phyloP scores from a whole-genome alignment of 2,329 filamentous ascomycete genomes.

The Fusarium palustre region DNA sequence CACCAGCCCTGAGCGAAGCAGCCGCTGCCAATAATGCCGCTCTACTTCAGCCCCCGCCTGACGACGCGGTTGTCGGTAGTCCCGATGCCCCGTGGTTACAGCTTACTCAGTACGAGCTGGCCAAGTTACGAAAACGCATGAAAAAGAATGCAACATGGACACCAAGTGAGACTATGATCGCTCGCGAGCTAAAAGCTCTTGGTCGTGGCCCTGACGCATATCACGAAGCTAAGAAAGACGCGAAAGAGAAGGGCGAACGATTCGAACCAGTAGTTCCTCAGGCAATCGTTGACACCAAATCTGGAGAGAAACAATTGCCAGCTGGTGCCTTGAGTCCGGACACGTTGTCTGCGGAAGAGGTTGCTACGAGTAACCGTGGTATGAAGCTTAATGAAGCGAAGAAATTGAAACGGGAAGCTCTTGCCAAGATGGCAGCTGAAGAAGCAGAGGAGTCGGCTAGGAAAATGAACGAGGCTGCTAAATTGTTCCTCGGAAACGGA shows the following conservation, averaged over 20 bases:
- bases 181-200: conserved; percentile 77
- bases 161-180: conserved; percentile 87
- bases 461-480: conserved; percentile 63
- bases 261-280: conserved; percentile 62
- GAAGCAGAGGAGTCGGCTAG: conserved; percentile 70
- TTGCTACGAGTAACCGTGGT: conserved; percentile 75
- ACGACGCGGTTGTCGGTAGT: conserved; percentile 69
- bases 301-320: conserved; percentile 65
- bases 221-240: conserved; percentile 70
- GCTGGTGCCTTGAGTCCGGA: conserved; percentile 71
- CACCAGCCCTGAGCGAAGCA: conserved; percentile 54
- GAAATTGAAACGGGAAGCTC: conserved; percentile 75
- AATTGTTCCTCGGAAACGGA: conserved; percentile 57
- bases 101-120: conserved; percentile 73
- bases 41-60: conserved; percentile 67
- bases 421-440: conserved; percentile 70
- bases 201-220: conserved; percentile 75
- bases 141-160: conserved; percentile 92
- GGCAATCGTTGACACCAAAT: conserved; percentile 60
- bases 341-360: conserved; percentile 68
- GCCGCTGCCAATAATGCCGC: conserved; percentile 57
- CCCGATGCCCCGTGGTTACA: conserved; percentile 73
- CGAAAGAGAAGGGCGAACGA: conserved; percentile 71
- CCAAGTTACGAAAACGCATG: conserved; percentile 82
- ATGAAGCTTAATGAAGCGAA: conserved; percentile 85